Evolutionary conservation across 768 basidiomycete genomes (phyloP).

Genomic region (Boletus sensibilis): DNA sequence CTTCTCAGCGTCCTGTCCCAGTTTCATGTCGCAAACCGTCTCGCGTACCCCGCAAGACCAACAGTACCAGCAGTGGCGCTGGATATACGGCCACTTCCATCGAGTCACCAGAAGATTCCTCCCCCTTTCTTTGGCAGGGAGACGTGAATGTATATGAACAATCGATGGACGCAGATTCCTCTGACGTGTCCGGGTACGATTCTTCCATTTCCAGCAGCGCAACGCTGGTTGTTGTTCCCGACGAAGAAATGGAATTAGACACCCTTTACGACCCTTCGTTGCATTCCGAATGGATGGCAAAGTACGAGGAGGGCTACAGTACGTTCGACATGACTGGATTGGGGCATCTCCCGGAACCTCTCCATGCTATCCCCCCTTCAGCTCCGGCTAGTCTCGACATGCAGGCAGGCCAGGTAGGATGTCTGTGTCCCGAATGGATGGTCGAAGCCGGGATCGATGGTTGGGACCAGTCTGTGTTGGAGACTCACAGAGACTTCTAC

Average conservation of each 20-base stretch:
- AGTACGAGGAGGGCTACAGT: neutral
- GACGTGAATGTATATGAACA: neutral
- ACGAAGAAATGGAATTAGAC: neutral
- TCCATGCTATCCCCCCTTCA: neutral
- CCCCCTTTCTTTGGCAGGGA: neutral
- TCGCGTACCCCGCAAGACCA: neutral
- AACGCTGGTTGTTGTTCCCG: neutral
- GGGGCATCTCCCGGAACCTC: neutral
- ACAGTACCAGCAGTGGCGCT: neutral
- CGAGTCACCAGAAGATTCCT: neutral
- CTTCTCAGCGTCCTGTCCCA: neutral
- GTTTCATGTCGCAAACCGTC: neutral
- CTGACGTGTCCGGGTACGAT: neutral
- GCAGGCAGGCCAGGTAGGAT: neutral
- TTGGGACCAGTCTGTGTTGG: constrained; percentile 12
- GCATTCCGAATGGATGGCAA: constrained; percentile 9
- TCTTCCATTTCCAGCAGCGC: neutral
- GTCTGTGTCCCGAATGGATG: constrained; percentile 19
- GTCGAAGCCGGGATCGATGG: constrained; percentile 9
- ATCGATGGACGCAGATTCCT: neutral
- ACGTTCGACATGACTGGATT: neutral
- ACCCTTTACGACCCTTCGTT: neutral
- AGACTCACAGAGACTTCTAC: neutral
- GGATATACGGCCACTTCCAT: neutral
- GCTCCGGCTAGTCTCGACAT: neutral